Conservation (phyloP, 176 grass and related monocot species). For the Oryza longistaminata region DNA sequence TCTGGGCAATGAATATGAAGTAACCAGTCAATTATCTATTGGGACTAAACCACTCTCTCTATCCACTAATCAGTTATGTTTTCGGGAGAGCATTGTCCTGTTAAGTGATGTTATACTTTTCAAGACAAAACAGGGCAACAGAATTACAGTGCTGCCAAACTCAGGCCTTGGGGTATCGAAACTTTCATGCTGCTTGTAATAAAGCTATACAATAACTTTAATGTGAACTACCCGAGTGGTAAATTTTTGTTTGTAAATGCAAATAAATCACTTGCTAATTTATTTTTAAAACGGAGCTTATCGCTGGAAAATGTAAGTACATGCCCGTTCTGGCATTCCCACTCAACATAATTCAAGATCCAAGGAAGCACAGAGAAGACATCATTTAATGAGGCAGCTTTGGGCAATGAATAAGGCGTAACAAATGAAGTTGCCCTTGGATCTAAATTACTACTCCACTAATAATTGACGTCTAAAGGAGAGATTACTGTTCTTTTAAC, state of each 20-base stretch:
- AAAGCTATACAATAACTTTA: neutral
- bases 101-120: neutral
- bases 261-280: neutral
- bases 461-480: neutral
- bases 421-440: neutral
- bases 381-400: conserved; percentile 23
- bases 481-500: neutral
- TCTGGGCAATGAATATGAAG: conserved; percentile 16
- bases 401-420: neutral
- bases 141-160: neutral
- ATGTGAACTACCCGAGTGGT: neutral
- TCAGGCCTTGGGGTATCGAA: neutral
- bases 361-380: conserved; percentile 8
- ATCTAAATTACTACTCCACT: neutral
- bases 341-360: neutral
- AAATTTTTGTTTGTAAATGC: neutral
- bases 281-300: neutral
- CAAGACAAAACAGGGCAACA: neutral
- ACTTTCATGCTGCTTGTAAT: neutral
- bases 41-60: neutral
- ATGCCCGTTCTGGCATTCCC: neutral
- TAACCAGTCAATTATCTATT: neutral
- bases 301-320: neutral
- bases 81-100: neutral
- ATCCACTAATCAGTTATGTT: neutral